Percentiles rank a stretch among this genome's conserved stretches.
These are phyloP conservation scores for Grosmannia penicillata DNA, from an alignment of 2,329 filamentous ascomycete genomes.

Conservation along the genomic window DNA sequence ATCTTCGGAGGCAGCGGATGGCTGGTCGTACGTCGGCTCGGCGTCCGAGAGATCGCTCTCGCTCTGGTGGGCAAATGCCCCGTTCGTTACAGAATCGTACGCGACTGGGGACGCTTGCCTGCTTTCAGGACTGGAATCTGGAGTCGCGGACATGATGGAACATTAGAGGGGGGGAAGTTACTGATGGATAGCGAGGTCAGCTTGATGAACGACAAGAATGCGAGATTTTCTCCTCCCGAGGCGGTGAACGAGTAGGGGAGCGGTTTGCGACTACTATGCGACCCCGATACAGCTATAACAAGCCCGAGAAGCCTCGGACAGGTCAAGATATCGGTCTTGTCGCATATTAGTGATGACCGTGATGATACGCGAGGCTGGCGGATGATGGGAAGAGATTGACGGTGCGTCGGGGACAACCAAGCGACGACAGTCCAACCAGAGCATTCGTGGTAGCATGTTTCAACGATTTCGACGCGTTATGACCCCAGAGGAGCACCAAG, in stretches of 20 bases:
- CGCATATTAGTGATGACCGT: constrained; percentile 8
- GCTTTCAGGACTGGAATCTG: constrained; percentile 48
- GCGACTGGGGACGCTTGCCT: constrained; percentile 45
- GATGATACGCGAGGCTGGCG: constrained; percentile 10
- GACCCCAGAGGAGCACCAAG: not conserved
- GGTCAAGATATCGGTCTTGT: constrained; percentile 4
- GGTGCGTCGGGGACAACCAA: not conserved
- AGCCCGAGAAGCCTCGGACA: not conserved
- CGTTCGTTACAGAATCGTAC: constrained; percentile 25
- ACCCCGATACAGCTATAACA: not conserved
- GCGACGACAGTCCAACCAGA: not conserved
- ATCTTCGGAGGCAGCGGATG: constrained; percentile 24
- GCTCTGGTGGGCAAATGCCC: constrained; percentile 33
- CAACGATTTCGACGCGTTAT: not conserved
- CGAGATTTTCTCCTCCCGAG: constrained; percentile 13
- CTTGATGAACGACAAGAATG: constrained; percentile 9
- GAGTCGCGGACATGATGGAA: constrained; percentile 49
- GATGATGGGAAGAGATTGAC: constrained; percentile 10
- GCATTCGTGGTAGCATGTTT: not conserved
- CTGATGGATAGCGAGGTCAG: constrained; percentile 36
- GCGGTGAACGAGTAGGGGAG: not conserved
- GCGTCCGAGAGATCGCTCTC: constrained; percentile 68
- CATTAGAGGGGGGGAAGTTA: constrained; percentile 46
- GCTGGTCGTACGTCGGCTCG: constrained; percentile 32
- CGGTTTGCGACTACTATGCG: not conserved